Conservation (phyloP, 2,329 filamentous ascomycete genomes). For the Nemania sp. region DNA sequence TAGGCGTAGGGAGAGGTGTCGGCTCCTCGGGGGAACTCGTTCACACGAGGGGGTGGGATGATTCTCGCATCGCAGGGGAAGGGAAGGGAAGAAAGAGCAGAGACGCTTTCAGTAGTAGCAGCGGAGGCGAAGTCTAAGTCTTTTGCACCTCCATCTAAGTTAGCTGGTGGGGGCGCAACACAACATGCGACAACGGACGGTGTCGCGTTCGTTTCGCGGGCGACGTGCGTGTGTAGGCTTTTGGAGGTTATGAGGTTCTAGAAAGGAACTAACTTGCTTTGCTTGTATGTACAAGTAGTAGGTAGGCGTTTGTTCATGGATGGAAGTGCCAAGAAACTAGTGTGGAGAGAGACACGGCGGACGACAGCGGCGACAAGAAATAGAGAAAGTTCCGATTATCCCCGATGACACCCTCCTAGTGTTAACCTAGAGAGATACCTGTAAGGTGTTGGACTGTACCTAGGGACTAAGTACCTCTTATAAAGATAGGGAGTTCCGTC, state of each 20-base stretch:
- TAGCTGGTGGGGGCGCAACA: background rate
- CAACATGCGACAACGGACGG: background rate
- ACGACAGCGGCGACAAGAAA: background rate
- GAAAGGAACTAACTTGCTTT: conserved; percentile 7
- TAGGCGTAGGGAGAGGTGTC: background rate
- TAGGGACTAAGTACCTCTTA: too few relatives aligned
- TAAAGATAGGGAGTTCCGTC: too few relatives aligned
- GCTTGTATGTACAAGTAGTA: too few relatives aligned
- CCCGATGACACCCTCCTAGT: conserved; percentile 15
- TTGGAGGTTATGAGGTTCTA: background rate
- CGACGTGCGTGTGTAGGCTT: conserved; percentile 1
- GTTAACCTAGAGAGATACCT: conserved; percentile 8
- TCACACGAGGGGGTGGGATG: conserved; percentile 28
- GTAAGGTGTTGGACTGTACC: too few relatives aligned
- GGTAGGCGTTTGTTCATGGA: conserved; percentile 9
- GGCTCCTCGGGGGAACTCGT: conserved; percentile 21
- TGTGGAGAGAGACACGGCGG: conserved; percentile 16
- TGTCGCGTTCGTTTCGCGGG: conserved; percentile 16
- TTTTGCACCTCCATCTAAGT: conserved; percentile 12
- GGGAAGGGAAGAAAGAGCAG: too few relatives aligned
- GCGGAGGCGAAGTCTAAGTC: background rate
- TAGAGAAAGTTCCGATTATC: background rate
- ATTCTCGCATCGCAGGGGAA: conserved; percentile 35
- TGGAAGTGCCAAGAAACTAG: conserved; percentile 27
- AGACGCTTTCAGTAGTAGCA: too few relatives aligned